Evolutionary conservation across 257 asterid species (phyloP).

Genomic region (Oldenlandia corymbosa): DNA sequence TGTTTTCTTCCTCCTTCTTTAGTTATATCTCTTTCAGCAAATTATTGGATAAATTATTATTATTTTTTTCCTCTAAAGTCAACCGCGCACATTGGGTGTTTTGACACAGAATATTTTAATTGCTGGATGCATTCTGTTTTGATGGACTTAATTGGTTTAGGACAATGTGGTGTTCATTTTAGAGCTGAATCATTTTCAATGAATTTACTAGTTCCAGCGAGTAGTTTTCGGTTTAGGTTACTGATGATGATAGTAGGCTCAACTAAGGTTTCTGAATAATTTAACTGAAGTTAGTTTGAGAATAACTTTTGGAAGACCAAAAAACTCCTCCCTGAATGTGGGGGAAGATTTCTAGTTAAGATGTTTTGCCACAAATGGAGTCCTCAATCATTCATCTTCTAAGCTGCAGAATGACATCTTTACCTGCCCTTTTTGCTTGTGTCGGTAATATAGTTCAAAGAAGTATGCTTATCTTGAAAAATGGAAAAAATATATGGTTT

Average conservation of each 20-base stretch:
- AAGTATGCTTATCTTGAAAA: neutral
- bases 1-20: no score
- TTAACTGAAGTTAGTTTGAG: neutral
- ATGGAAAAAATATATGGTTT: neutral
- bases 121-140: no score
- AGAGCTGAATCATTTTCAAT: neutral
- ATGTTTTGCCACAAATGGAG: neutral
- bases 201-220: no score
- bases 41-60: no score
- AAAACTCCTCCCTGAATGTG: neutral
- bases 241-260: conserved; percentile 17
- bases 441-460: neutral
- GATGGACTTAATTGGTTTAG: no score
- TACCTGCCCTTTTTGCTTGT: neutral
- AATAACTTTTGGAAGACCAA: neutral
- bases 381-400: neutral
- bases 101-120: no score
- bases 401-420: neutral
- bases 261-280: neutral
- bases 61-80: no score
- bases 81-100: no score
- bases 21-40: no score
- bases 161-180: neutral
- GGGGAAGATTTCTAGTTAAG: neutral
- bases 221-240: conserved; percentile 12